Base-by-base conservation (phyloP, 768 basidiomycete genomes). In the Phlegmacium glaucopus region DNA sequence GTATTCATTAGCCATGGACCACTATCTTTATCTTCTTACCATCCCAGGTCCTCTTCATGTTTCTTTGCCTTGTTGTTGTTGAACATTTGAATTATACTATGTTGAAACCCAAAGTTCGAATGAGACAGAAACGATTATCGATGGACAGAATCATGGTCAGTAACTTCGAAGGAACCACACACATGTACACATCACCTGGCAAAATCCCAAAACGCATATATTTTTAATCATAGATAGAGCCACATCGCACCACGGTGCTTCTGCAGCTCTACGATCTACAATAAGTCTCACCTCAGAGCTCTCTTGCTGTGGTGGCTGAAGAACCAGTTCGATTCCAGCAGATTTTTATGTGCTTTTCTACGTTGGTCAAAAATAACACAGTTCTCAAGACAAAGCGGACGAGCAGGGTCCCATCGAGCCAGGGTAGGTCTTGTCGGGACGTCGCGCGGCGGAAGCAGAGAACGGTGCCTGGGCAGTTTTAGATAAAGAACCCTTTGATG, bases 351-450 rank as follows among this genome's bases (percentile, higher is more conserved):
- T 93, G 92, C 47, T 71, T 75, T 59, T 83, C 83, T 0, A 83
- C 88, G 45, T 45, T 75, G 64, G 47, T 92, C 90, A 68, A 97
- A 83, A 3, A 93, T 84, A 9, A 94, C 90, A 48, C 87, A 81
- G 61, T 98, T 98, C 32, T 88, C 84, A n/a, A 79, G 69, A 17
- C 75, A 71, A 16, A 98, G 61, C 3, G 85, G 83, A 30, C 65
- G 65, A 2, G 62, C 61, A 12, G 78, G 76, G 55, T 92, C 84
- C 96, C 96, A 99, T 38, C 92, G 75, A 17, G 88, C 76, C 2
- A 94, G 72, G 2, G 81, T 77, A 0, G 95, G 90, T 39, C 83
- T 77, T 6, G 78, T 65, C 15, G 89, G 83, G 9, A 94, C 78
- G 12, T 77, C 72, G 47, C 88, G 78, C 0, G 94, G 94, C 4